These are phyloP conservation scores for Microdochium nivale DNA, from an alignment of 2,329 filamentous ascomycete species.

Conservation along the genomic window DNA sequence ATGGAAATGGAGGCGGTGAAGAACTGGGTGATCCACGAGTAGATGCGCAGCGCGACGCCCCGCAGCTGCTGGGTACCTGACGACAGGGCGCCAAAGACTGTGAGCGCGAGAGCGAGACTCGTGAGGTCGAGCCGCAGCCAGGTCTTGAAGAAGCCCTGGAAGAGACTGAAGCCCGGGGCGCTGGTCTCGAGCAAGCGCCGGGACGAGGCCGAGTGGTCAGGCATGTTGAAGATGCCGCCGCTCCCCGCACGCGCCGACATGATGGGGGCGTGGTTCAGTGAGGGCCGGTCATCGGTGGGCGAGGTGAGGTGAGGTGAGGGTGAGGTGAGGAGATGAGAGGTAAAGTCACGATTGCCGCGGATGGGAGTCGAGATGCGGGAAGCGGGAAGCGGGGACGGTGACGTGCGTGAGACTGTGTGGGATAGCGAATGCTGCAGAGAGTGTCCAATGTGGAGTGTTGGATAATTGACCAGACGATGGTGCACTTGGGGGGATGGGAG, in stretches of 20 bases:
- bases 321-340: background rate
- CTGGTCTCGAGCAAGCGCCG: conserved; percentile 3
- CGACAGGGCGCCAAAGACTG: conserved; percentile 24
- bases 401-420: too few relatives aligned
- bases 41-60: conserved; percentile 18
- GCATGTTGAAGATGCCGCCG: background rate
- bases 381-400: too few relatives aligned
- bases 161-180: conserved; percentile 18
- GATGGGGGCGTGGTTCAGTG: background rate
- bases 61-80: conserved; percentile 19
- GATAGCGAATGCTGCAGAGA: too few relatives aligned
- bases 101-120: conserved; percentile 19
- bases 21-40: conserved; percentile 26
- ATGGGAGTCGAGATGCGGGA: too few relatives aligned
- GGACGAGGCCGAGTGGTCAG: background rate
- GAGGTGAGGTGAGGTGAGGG: background rate
- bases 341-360: background rate
- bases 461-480: too few relatives aligned
- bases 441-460: too few relatives aligned
- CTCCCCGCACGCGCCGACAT: background rate
- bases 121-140: conserved; percentile 26
- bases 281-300: background rate
- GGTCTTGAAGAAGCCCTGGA: conserved; percentile 22
- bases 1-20: conserved; percentile 28
- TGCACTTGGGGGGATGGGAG: too few relatives aligned